Evolutionary conservation across 2,329 filamentous ascomycete genomes (phyloP).

Genomic region (Didymella pinodella): DNA sequence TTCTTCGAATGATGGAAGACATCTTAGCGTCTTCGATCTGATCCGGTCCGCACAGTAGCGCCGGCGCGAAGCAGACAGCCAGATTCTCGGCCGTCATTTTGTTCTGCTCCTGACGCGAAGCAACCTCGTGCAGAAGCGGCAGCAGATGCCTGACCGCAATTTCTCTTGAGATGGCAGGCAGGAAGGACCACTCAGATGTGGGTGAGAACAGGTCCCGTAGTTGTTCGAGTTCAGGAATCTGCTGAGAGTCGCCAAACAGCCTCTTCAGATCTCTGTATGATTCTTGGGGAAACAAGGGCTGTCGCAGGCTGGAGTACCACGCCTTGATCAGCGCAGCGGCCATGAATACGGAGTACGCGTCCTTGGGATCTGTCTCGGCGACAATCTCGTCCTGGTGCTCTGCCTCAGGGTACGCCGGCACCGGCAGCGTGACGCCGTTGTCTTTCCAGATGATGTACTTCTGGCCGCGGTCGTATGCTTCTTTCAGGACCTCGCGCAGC

Average conservation of each 20-base stretch:
- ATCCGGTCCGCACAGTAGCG: constrained; percentile 61
- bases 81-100: constrained; percentile 64
- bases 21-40: constrained; percentile 64
- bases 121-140: constrained; percentile 59
- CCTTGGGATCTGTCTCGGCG: constrained; percentile 56
- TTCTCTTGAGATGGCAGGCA: constrained; percentile 56
- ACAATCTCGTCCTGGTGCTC: constrained; percentile 54
- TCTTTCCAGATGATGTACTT: constrained; percentile 63
- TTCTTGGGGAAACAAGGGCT: constrained; percentile 60
- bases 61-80: constrained; percentile 63
- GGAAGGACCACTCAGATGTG: constrained; percentile 55
- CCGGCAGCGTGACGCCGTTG: constrained; percentile 44
- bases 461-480: constrained; percentile 64
- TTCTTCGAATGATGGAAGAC: constrained; percentile 59
- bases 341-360: constrained; percentile 62
- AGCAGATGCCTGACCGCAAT: constrained; percentile 61
- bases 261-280: constrained; percentile 58
- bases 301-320: constrained; percentile 63
- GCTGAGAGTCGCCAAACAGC: constrained; percentile 52
- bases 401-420: constrained; percentile 43
- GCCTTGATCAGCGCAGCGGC: constrained; percentile 63
- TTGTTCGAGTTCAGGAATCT: constrained; percentile 52
- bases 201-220: constrained; percentile 58
- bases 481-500: constrained; percentile 59
- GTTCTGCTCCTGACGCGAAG: constrained; percentile 57